Conservation (phyloP, 2,329 filamentous ascomycete species). For the Cladophialophora exuberans region DNA sequence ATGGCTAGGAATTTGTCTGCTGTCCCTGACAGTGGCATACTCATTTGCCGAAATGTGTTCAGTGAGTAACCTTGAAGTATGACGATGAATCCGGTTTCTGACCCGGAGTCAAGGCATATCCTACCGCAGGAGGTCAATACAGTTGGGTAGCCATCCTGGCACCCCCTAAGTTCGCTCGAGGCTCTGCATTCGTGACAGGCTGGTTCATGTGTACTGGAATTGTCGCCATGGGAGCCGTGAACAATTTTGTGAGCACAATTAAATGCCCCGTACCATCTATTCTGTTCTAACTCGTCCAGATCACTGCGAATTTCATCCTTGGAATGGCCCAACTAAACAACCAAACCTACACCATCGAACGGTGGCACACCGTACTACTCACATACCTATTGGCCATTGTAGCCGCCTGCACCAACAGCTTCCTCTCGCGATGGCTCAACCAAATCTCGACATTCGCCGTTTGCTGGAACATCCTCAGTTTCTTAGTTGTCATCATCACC, state of each 20-base stretch:
- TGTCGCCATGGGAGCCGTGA: slow-evolving; percentile 32
- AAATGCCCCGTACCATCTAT: neutral
- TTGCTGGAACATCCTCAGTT: slow-evolving; percentile 58
- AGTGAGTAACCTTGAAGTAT: too few species aligned
- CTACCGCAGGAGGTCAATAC: slow-evolving; percentile 53
- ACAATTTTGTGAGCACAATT: slow-evolving; percentile 31
- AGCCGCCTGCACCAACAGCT: slow-evolving; percentile 54
- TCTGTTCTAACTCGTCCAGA: slow-evolving; percentile 25
- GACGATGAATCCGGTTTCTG: too few species aligned
- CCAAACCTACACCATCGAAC: slow-evolving; percentile 55
- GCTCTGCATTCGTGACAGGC: slow-evolving; percentile 50
- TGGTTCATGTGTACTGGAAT: slow-evolving; percentile 56
- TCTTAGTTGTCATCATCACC: slow-evolving; percentile 55
- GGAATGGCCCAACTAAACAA: slow-evolving; percentile 58
- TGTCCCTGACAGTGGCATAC: slow-evolving; percentile 58
- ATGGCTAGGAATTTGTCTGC: slow-evolving; percentile 57
- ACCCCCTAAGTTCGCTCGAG: slow-evolving; percentile 50
- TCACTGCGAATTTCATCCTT: slow-evolving; percentile 59
- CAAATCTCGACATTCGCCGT: slow-evolving; percentile 45
- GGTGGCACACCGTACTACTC: slow-evolving; percentile 61
- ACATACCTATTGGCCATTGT: slow-evolving; percentile 54
- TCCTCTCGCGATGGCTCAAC: slow-evolving; percentile 55
- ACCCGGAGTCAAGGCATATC: too few species aligned
- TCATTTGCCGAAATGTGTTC: slow-evolving; percentile 62
- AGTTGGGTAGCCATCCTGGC: slow-evolving; percentile 57